phyloP scores from a whole-genome alignment of 1,284 basidiomycete genomes.

The Apiotrichum montevideense region DNA sequence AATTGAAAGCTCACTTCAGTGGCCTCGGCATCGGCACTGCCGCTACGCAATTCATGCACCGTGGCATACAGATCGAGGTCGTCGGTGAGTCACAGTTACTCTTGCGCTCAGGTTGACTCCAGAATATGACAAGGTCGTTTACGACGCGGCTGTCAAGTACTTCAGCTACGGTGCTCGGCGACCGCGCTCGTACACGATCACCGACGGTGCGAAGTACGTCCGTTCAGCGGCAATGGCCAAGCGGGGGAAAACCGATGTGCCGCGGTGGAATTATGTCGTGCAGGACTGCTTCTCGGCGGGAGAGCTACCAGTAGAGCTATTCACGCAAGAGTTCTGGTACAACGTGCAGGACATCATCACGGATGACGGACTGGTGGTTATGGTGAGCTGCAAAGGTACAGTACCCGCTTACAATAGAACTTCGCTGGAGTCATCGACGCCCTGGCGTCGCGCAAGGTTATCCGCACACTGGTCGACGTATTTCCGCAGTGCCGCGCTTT shows the following conservation, averaged over 20 bases:
- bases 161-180: constrained; percentile 67
- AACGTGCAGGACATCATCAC: constrained; percentile 60
- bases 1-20: constrained; percentile 47
- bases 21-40: constrained; percentile 80
- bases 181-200: constrained; percentile 55
- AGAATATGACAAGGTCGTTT: constrained; percentile 83
- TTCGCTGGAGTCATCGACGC: constrained; percentile 64
- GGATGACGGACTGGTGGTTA: constrained; percentile 67
- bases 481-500: constrained; percentile 33
- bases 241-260: neutral
- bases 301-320: constrained; percentile 71
- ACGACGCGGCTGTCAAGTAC: constrained; percentile 66
- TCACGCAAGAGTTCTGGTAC: constrained; percentile 73
- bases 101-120: constrained; percentile 47
- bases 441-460: constrained; percentile 59
- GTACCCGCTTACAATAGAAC: constrained; percentile 51
- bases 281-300: constrained; percentile 93
- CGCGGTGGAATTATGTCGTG: constrained; percentile 65
- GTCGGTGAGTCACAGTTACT: constrained; percentile 22
- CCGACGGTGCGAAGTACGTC: constrained; percentile 69
- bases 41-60: constrained; percentile 62
- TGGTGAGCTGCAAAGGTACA: constrained; percentile 54
- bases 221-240: constrained; percentile 38
- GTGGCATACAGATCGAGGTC: constrained; percentile 53
- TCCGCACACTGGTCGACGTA: constrained; percentile 70